Percentiles rank a stretch among this genome's conserved stretches.
Evolutionary conservation across 1,284 basidiomycete genomes (phyloP).

Genomic region (Puccinia brachypodii): DNA sequence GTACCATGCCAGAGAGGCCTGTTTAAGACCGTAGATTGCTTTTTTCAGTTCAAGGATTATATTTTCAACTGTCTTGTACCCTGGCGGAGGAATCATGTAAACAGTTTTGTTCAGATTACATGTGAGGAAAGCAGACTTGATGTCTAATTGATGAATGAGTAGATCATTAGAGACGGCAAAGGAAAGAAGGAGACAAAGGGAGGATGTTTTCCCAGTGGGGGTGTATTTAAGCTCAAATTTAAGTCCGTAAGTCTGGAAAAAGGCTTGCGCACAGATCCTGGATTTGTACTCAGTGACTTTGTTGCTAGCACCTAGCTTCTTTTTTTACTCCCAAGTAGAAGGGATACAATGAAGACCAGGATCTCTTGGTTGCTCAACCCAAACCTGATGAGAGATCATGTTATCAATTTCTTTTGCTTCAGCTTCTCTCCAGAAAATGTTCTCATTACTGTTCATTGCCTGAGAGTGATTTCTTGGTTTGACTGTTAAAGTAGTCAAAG

Average conservation of each 20-base stretch:
- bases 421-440: too few relatives aligned
- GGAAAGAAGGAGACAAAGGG: not conserved
- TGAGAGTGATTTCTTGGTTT: not conserved
- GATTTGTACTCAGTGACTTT: not conserved
- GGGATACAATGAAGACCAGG: not conserved
- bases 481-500: not conserved
- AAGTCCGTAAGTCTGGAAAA: not conserved
- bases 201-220: not conserved
- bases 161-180: not conserved
- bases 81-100: not conserved
- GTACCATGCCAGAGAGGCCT: not conserved
- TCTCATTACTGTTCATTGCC: too few relatives aligned
- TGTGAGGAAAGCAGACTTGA: constrained; percentile 1
- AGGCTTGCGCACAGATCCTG: not conserved
- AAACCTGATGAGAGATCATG: not conserved
- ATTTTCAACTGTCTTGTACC: not conserved
- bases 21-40: not conserved
- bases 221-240: not conserved
- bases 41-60: not conserved
- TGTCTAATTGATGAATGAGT: not conserved
- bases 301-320: not conserved
- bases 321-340: not conserved
- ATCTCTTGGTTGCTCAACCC: not conserved
- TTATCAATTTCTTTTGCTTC: not conserved
- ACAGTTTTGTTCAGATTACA: not conserved